Base-by-base conservation (phyloP, 2,329 filamentous ascomycete species). In the Aspergillus neoniger region DNA sequence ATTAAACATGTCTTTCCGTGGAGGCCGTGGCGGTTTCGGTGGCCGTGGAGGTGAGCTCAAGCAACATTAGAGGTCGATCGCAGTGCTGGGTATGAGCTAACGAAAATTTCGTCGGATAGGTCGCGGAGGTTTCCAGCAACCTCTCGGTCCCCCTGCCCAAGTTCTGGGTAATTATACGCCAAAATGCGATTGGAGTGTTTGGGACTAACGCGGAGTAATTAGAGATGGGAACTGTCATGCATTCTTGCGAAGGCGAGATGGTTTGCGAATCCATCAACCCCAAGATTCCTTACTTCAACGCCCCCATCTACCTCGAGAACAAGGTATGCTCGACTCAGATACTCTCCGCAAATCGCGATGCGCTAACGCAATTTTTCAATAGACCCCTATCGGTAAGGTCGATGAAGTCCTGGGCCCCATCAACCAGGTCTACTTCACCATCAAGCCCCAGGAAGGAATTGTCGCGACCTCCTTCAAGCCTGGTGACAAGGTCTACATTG, bases 281-380 rank as follows among this genome's bases (percentile, higher is more conserved):
- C 71, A 98, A 98, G 82, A 90, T 99, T 66, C 95, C 95, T 64
- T 96, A 96, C 83, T 99, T 99, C 89, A 98, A 97, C 83, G 95
- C 95, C 63, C 92, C 92, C 69, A 96, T 99, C 79, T 99, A 95
- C 82, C 89, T 98, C 72, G 94, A 98, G 85, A 99, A 98, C 85
- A 99, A 98, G 85, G 90, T 89, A 74, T 65, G 76, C 57, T 52
- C 61, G 28, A 36, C 39, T 28, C 21, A 30, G 17, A 21, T 38
- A 47, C 54, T 39, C 36, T 14, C 25, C 23, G 4, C 8, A 32
- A 32, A 43, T 38, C 21, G 15, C 25, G 51, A 47, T n/a, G 23
- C 30, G 44, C 67, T 72, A 66, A 72, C 48, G 57, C 4, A 25
- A 43, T 55, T 17, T 32, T 32, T 47, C 49, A 30, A 63, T 69